These are phyloP conservation scores for Prillingera fragicola DNA, from an alignment of 1,284 basidiomycete species.

Conservation along the genomic window DNA sequence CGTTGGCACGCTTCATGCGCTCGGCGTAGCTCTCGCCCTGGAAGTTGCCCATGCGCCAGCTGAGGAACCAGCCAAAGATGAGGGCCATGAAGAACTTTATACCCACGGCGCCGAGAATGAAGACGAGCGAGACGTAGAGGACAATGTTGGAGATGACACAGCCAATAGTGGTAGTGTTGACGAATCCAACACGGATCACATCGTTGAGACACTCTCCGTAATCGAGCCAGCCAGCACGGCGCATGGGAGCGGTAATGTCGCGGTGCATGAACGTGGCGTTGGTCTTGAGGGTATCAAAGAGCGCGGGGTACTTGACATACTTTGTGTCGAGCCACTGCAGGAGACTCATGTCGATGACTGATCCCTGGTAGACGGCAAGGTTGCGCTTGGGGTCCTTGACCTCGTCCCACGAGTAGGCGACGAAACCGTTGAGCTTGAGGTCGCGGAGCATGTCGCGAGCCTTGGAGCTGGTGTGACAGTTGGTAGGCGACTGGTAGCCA, in stretches of 20 bases:
- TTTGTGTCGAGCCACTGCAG: slow-evolving; percentile 74
- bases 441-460: slow-evolving; percentile 54
- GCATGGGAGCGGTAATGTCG: slow-evolving; percentile 78
- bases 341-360: slow-evolving; percentile 80
- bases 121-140: slow-evolving; percentile 88
- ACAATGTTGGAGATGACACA: slow-evolving; percentile 94
- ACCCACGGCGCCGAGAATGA: slow-evolving; percentile 93
- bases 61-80: slow-evolving; percentile 95
- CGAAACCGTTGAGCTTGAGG: slow-evolving; percentile 57
- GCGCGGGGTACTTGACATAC: slow-evolving; percentile 70
- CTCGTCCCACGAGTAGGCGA: slow-evolving; percentile 90
- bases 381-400: slow-evolving; percentile 65
- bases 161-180: slow-evolving; percentile 89
- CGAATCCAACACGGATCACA: slow-evolving; percentile 79
- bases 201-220: slow-evolving; percentile 81
- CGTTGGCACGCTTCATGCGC: slow-evolving; percentile 80
- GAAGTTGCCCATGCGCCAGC: slow-evolving; percentile 89
- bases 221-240: slow-evolving; percentile 56
- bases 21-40: slow-evolving; percentile 88
- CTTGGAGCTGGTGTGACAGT: slow-evolving; percentile 64
- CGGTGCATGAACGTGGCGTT: slow-evolving; percentile 71
- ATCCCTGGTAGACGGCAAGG: slow-evolving; percentile 86
- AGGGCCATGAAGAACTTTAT: slow-evolving; percentile 97
- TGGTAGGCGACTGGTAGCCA: slow-evolving; percentile 58
- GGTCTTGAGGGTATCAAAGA: slow-evolving; percentile 73